Percentiles rank a stretch among this genome's conserved stretches.
Evolutionary conservation across 495 filamentous ascomycete genomes (phyloP).

Genomic region (Lophiostoma macrostomum): DNA sequence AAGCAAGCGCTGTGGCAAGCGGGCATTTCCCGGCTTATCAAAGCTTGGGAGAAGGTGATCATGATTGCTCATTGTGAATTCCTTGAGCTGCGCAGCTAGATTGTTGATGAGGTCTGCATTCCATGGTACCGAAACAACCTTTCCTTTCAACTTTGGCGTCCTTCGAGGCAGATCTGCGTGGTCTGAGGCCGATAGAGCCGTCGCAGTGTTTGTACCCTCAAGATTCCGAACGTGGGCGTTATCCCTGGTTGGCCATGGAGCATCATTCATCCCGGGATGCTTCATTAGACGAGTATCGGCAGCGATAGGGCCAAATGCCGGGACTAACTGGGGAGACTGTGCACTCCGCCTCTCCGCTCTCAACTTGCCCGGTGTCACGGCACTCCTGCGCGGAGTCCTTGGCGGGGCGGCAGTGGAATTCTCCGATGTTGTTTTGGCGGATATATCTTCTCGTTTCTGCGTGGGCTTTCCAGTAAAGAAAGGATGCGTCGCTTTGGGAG

Average conservation of each 20-base stretch:
- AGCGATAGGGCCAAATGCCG: slow-evolving; percentile 20
- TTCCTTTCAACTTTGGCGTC: slow-evolving; percentile 30
- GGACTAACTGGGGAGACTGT: neutral
- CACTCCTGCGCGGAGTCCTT: slow-evolving; percentile 28
- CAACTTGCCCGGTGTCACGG: slow-evolving; percentile 42
- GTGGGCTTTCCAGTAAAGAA: slow-evolving; percentile 62
- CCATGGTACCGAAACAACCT: slow-evolving; percentile 14
- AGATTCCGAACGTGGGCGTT: slow-evolving; percentile 38
- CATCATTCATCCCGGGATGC: slow-evolving; percentile 34
- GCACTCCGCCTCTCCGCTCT: slow-evolving; percentile 27
- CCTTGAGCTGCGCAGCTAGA: slow-evolving; percentile 8
- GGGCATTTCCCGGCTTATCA: slow-evolving; percentile 11
- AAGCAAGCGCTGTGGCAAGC: slow-evolving; percentile 34
- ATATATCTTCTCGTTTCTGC: slow-evolving; percentile 10
- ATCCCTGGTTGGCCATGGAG: slow-evolving; percentile 37
- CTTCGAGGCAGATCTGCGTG: neutral
- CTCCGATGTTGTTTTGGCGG: slow-evolving; percentile 17
- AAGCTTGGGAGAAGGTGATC: neutral
- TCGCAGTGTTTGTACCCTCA: neutral
- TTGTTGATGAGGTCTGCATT: slow-evolving; percentile 26
- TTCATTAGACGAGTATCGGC: slow-evolving; percentile 24
- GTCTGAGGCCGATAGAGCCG: neutral
- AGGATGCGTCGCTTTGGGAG: slow-evolving; percentile 69
- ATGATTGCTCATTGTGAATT: neutral
- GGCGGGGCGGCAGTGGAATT: slow-evolving; percentile 22